These are phyloP conservation scores for Postia placenta DNA, from an alignment of 768 basidiomycete genomes.

Conservation along the genomic window DNA sequence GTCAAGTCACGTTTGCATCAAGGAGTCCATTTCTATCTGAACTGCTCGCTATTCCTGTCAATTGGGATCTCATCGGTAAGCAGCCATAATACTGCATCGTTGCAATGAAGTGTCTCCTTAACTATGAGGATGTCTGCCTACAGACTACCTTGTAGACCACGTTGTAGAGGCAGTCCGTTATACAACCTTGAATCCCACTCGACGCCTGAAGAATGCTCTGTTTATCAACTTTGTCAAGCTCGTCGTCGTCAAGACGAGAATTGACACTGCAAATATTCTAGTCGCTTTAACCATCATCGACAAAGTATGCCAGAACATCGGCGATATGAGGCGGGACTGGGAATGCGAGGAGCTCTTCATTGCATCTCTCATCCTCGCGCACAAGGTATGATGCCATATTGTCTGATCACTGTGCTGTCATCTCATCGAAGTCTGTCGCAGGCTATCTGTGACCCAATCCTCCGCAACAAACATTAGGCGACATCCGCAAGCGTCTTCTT, in stretches of 20 bases:
- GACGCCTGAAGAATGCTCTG: conserved; percentile 3
- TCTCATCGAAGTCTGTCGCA: not conserved
- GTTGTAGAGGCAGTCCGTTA: conserved; percentile 6
- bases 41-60: conserved; percentile 4
- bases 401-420: not conserved
- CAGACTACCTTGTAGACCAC: conserved; percentile 14
- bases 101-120: not conserved
- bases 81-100: too few relatives aligned
- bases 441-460: conserved; percentile 57
- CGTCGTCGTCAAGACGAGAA: conserved; percentile 10
- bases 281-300: conserved; percentile 24
- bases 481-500: conserved; percentile 14
- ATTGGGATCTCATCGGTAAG: conserved; percentile 9
- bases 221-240: conserved; percentile 8
- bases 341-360: conserved; percentile 38
- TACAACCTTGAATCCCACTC: conserved; percentile 2
- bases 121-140: not conserved
- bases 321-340: conserved; percentile 9
- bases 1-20: not conserved
- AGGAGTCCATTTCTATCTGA: conserved; percentile 3
- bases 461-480: conserved; percentile 38
- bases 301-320: conserved; percentile 14
- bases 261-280: conserved; percentile 18
- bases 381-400: conserved; percentile 23
- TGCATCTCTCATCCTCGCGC: conserved; percentile 35